Base-by-base conservation (phyloP, 2,329 filamentous ascomycete genomes). In the Myriosclerotinia curreyana region DNA sequence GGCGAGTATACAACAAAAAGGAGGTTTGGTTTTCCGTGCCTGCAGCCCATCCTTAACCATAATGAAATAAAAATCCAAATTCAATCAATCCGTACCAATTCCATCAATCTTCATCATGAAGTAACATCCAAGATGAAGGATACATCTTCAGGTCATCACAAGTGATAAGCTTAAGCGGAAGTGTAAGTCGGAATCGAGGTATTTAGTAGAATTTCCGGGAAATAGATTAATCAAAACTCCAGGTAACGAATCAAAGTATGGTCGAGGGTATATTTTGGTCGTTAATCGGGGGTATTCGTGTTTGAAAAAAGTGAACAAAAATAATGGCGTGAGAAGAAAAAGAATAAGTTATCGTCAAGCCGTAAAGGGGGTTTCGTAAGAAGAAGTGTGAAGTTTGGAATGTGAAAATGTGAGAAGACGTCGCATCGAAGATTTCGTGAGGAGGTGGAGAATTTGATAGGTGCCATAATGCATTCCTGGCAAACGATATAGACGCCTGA, bases 191-290 rank as follows among this genome's bases (percentile, higher is more conserved):
- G n/a, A 31, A 56, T 46, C 40, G 20, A 54, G 8, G 38, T 31
- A 15, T 31, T 56, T 31, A 22, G 55, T 48, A 58, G 28, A n/a
- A 31, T 48, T 20, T 14, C 2, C 40, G 40, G 28, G 53, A 55
- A 55, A 44, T 31, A 56, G 51, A 56, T 36, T 28, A 38, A 17
- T 58, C 34, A 56, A 60, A 50, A 62, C 60, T 63, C 60, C 60
- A 49, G 52, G 52, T 49, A 58, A 63, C 52, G 60, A 63, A 63
- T 63, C 60, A 58, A 50, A 49, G 54, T 63, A 58, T 63, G 60
- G 42, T 8, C 22, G 50, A 46, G 60, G 51, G 34, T 49, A 56
- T 50, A 34, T 48, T 38, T 56, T 50, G 52, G 54, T 58, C 60
- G 60, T 58, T 50, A 49, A 49, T 63, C 51, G 60, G 60, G 60